These are phyloP conservation scores for Gnomoniopsis smithogilvyi DNA, from an alignment of 2,329 filamentous ascomycete species.

Conservation along the genomic window DNA sequence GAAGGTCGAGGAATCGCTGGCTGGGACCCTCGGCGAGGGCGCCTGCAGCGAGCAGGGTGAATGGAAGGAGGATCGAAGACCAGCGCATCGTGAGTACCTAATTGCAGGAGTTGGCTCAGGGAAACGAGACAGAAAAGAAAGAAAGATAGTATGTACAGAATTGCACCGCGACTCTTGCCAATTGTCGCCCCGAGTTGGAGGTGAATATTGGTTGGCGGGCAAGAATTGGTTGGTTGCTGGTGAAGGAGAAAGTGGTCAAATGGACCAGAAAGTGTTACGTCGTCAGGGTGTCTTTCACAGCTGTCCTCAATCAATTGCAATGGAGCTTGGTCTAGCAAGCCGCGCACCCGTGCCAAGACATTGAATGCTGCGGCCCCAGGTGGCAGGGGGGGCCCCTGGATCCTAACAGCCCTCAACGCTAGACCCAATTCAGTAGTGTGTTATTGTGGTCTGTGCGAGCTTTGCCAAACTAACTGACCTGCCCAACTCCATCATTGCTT, in stretches of 20 bases:
- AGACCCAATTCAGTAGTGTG: constrained; percentile 3
- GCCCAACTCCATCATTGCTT: not conserved
- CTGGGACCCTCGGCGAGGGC: constrained; percentile 55
- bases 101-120: not conserved
- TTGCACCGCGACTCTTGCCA: constrained; percentile 7
- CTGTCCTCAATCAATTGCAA: constrained; percentile 8
- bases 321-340: constrained; percentile 2
- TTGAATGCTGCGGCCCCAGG: not conserved
- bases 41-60: constrained; percentile 59
- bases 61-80: constrained; percentile 59
- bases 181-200: constrained; percentile 6
- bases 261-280: not conserved
- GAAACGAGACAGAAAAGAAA: not conserved
- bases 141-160: not conserved
- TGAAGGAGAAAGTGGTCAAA: not conserved
- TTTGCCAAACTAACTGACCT: not conserved
- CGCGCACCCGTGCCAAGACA: constrained; percentile 9
- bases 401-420: not conserved
- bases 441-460: not conserved
- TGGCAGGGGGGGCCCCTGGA: not conserved
- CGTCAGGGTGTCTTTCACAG: not conserved
- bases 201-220: constrained; percentile 4
- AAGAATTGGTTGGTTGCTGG: not conserved
- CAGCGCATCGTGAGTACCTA: constrained; percentile 62
- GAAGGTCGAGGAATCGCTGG: constrained; percentile 70